A percentile compares a stretch with the other conserved stretches of the same genome.
phyloP scores from a whole-genome alignment of 140 eudicot genomes.

The Erigeron philadelphicus region DNA sequence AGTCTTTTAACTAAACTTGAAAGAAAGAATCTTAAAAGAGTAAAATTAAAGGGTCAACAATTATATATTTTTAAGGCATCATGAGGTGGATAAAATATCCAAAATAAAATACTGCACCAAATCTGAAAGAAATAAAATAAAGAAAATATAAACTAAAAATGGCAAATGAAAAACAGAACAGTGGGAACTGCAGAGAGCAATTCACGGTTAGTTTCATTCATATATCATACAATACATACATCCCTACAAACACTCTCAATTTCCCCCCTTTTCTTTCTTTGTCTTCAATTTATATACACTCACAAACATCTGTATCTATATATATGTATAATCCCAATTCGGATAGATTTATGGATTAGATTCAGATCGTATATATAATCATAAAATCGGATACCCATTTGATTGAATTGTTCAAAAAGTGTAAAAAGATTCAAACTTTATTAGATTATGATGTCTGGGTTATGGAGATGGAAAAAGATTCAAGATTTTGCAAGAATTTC shows the following conservation, averaged over 20 bases:
- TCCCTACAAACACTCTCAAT: conserved; percentile 24
- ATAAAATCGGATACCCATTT: conserved; percentile 16
- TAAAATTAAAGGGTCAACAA: no score
- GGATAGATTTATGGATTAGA: conserved; percentile 42
- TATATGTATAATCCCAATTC: conserved; percentile 22
- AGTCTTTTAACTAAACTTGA: no score
- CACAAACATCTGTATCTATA: conserved; percentile 25
- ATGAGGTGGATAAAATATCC: no score
- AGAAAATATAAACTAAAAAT: conserved; percentile 16
- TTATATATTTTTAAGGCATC: no score
- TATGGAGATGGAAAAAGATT: conserved; percentile 52
- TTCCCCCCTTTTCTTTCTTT: neutral
- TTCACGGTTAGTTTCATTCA: conserved; percentile 24
- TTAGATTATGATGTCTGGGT: conserved; percentile 43
- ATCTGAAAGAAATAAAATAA: conserved; percentile 30
- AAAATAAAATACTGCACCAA: conserved; percentile 18
- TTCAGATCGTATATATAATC: conserved; percentile 15
- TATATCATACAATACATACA: conserved; percentile 5
- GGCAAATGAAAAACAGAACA: conserved; percentile 27
- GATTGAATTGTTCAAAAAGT: conserved; percentile 9
- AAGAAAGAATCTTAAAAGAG: no score
- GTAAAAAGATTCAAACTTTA: conserved; percentile 10
- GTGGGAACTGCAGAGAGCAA: conserved; percentile 26
- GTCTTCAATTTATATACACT: conserved; percentile 15
- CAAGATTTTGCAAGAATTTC: conserved; percentile 20